Percentiles rank a stretch among this genome's conserved stretches.
phyloP scores from a whole-genome alignment of 2,329 filamentous ascomycete species.

The Apiospora koreana region DNA sequence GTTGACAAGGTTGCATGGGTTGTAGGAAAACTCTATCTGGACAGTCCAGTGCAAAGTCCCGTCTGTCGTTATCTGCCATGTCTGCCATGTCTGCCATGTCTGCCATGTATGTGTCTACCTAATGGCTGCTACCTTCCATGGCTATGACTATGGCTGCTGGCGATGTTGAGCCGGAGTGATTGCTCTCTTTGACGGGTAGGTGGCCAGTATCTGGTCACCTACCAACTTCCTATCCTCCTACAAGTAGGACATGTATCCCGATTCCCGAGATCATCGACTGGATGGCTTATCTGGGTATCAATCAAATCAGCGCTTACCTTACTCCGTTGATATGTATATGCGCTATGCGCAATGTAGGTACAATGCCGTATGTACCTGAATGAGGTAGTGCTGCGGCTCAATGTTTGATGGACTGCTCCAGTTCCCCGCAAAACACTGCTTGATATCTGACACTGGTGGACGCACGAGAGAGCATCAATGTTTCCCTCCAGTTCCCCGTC shows the following conservation, averaged over 20 bases:
- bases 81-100: not conserved
- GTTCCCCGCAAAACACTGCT: not conserved
- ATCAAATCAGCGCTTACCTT: no score
- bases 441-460: slow-evolving; percentile 5
- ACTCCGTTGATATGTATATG: not conserved
- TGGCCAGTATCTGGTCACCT: no score
- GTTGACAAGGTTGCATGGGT: slow-evolving; percentile 4
- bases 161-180: not conserved
- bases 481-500: not conserved
- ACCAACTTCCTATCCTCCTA: no score
- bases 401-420: not conserved
- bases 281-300: no score
- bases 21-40: not conserved
- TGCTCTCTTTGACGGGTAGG: no score
- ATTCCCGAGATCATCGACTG: no score
- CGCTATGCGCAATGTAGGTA: not conserved
- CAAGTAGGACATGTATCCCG: no score
- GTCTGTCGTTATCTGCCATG: not conserved
- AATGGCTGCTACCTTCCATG: no score
- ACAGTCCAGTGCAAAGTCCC: not conserved
- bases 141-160: not conserved
- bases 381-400: slow-evolving; percentile 6
- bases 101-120: no score
- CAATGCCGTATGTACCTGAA: not conserved
- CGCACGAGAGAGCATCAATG: no score